Conservation (phyloP, 176 grass and related monocot genomes). For the Zizania latifolia region DNA sequence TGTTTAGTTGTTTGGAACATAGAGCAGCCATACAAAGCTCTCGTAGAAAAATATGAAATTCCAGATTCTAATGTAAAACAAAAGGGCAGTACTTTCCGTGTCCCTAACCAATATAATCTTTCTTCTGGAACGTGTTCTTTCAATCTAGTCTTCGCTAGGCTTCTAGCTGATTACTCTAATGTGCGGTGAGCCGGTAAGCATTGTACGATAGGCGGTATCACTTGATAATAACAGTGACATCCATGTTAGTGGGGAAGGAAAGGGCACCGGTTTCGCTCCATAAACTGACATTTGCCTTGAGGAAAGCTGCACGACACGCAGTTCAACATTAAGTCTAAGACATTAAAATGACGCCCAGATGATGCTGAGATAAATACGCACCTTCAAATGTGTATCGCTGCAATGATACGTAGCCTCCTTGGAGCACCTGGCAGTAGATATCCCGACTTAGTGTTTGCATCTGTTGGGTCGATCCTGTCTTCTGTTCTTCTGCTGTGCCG, state of each 20-base stretch:
- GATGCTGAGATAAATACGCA: background rate
- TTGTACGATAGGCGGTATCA: slow-evolving; percentile 51
- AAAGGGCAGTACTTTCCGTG: background rate
- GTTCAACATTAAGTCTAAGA: background rate
- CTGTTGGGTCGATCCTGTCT: background rate
- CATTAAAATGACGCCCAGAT: background rate
- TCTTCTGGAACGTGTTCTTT: background rate
- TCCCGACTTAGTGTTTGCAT: background rate
- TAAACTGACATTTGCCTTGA: slow-evolving; percentile 62
- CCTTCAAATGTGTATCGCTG: slow-evolving; percentile 66
- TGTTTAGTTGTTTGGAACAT: too few relatives aligned
- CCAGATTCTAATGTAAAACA: too few relatives aligned
- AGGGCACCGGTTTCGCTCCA: slow-evolving; percentile 49
- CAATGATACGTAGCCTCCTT: slow-evolving; percentile 36
- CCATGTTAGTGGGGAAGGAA: slow-evolving; percentile 69
- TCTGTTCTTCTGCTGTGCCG: slow-evolving; percentile 17
- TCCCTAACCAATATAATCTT: background rate
- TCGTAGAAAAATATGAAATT: too few relatives aligned
- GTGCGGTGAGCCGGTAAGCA: slow-evolving; percentile 8
- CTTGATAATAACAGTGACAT: slow-evolving; percentile 53
- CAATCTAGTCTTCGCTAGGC: too few relatives aligned
- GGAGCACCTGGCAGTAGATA: too few relatives aligned
- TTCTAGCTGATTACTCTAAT: slow-evolving; percentile 1
- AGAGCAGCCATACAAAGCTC: background rate
- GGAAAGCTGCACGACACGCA: slow-evolving; percentile 46